A percentile compares a stretch with the other conserved stretches of the same genome.
Evolutionary conservation across 2,329 filamentous ascomycete genomes (phyloP).

Genomic region (Chrysoporthe cubensis): DNA sequence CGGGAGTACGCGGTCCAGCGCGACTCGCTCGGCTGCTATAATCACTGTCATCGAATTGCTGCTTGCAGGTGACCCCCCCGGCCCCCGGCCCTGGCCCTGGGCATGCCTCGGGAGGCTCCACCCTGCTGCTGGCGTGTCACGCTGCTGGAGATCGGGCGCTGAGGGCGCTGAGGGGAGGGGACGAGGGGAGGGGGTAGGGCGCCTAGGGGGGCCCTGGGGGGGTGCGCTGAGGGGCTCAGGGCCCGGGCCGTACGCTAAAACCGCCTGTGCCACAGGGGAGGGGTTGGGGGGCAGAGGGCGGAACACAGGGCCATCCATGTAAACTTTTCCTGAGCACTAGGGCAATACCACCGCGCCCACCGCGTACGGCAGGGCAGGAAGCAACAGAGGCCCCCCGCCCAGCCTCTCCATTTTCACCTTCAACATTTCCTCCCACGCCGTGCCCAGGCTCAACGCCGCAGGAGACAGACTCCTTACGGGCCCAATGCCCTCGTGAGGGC

Average conservation of each 20-base stretch:
- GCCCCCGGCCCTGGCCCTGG: not conserved
- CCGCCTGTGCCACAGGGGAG: not conserved
- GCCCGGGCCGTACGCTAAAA: constrained; percentile 3
- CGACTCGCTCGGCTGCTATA: not conserved
- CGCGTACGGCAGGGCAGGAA: not conserved
- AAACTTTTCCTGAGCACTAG: not conserved
- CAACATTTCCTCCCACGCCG: not conserved
- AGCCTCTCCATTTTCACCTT: not conserved
- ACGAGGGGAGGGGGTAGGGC: not conserved
- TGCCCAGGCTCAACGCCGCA: no score
- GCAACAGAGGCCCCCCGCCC: not conserved
- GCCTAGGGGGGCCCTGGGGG: not conserved
- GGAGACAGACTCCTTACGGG: no score
- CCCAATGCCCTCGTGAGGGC: no score
- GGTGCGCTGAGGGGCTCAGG: not conserved
- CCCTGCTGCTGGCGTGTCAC: not conserved
- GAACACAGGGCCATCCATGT: constrained; percentile 1
- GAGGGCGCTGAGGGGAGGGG: not conserved
- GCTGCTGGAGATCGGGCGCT: not conserved
- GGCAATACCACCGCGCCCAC: no score
- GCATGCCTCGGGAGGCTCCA: not conserved
- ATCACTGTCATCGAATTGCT: not conserved
- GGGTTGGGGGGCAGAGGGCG: no score
- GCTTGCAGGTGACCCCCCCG: not conserved
- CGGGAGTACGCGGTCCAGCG: constrained; percentile 6